Evolutionary conservation across 495 filamentous ascomycete genomes (phyloP).

Genomic region (Neurospora pannonica): DNA sequence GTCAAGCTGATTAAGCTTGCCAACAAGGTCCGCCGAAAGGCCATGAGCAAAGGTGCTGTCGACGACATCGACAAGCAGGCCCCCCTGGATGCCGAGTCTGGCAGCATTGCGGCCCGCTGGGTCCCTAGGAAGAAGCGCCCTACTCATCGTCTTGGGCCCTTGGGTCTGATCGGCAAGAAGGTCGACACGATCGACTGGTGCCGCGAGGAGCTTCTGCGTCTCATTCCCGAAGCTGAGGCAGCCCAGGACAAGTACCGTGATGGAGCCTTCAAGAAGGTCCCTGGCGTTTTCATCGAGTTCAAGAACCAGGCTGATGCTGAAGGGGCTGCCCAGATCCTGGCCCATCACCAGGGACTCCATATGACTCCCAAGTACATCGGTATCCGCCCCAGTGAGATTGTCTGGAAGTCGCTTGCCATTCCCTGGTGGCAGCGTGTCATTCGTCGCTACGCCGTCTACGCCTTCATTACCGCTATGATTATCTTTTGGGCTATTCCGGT

Average conservation of each 20-base stretch:
- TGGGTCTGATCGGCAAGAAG: constrained; percentile 79
- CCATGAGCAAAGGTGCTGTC: constrained; percentile 56
- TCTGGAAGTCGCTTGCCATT: constrained; percentile 82
- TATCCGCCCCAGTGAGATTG: constrained; percentile 71
- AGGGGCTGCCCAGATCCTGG: constrained; percentile 71
- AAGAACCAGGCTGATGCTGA: constrained; percentile 73
- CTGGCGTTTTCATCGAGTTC: constrained; percentile 87
- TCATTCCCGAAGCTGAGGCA: constrained; percentile 70
- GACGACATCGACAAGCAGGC: constrained; percentile 37
- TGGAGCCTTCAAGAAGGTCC: constrained; percentile 58
- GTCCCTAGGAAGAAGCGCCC: constrained; percentile 73
- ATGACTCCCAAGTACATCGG: constrained; percentile 91
- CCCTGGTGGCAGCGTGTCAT: constrained; percentile 80
- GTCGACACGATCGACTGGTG: constrained; percentile 94
- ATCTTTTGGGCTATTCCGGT: constrained; percentile 96
- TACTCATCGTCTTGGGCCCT: constrained; percentile 66
- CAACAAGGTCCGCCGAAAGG: constrained; percentile 66
- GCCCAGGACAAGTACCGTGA: constrained; percentile 64
- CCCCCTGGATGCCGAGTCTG: constrained; percentile 51
- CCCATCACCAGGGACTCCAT: constrained; percentile 82
- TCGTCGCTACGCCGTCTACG: constrained; percentile 57
- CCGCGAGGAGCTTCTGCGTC: constrained; percentile 66
- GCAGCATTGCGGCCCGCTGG: constrained; percentile 72
- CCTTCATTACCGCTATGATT: constrained; percentile 68
- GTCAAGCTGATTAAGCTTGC: constrained; percentile 77